Percentiles rank a stretch among this genome's conserved stretches.
These are phyloP conservation scores for Leishmania gerbilli DNA, from an alignment of 208 protist genomes.

Conservation along the genomic window DNA sequence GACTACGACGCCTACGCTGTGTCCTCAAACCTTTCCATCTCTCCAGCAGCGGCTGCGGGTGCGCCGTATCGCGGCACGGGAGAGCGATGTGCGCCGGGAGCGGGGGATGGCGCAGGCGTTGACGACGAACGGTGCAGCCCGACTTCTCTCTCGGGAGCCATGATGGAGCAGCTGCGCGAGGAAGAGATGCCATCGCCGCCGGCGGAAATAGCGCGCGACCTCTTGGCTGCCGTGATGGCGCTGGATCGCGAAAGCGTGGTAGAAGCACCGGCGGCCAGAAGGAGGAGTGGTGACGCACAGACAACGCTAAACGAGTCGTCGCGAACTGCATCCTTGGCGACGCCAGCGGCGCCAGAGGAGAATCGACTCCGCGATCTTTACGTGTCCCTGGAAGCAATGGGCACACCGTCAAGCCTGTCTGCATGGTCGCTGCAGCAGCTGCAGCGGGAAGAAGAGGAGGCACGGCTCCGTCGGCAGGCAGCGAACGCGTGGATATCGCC, in stretches of 20 bases:
- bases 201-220: slow-evolving; percentile 21
- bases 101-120: background rate
- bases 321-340: background rate
- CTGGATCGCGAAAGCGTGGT: slow-evolving; percentile 18
- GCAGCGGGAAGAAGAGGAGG: slow-evolving; percentile 13
- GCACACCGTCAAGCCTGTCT: slow-evolving; percentile 19
- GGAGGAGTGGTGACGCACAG: background rate
- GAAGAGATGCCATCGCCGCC: background rate
- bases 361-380: slow-evolving; percentile 8
- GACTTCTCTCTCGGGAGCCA: background rate
- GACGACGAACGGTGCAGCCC: background rate
- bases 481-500: slow-evolving; percentile 30
- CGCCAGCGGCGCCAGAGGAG: background rate
- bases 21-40: background rate
- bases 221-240: slow-evolving; percentile 22
- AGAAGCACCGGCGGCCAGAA: background rate
- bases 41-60: background rate
- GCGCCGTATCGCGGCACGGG: too few species aligned
- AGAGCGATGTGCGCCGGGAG: background rate
- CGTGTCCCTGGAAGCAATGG: slow-evolving; percentile 9
- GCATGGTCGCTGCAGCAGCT: slow-evolving; percentile 25
- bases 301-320: background rate
- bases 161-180: background rate
- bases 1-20: background rate
- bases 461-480: slow-evolving; percentile 12